Evolutionary conservation across 2,329 filamentous ascomycete species (phyloP), one percentile per base, ranked within the genome.

Genomic region (Monilinia fructigena): DNA sequence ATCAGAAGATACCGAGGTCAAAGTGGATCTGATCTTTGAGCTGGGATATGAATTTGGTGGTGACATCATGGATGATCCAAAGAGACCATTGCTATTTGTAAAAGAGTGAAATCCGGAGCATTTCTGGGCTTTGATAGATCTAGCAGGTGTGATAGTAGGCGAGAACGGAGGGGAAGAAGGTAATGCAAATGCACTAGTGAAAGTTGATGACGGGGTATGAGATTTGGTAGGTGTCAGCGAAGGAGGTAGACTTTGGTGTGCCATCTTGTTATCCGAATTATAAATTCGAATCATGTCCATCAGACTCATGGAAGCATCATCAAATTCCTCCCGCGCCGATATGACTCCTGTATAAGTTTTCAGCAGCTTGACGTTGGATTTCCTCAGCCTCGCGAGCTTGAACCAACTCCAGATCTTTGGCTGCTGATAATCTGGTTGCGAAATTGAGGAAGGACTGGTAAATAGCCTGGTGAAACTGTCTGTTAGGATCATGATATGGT

Each of bases 391-490:
- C 31, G 4, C 14, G 42, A 59, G 40, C 52, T 59, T 23, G 62
- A 42, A n/a, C 23, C 31, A 40, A 23, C 16, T 65, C 42, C 40
- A 52, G 63, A 26, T 48, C 8, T 28, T 38, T 53, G 26, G 23
- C 26, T 38, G 26, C 53, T 26, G 62, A 59, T 28, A 65, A 38
- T 38, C 66, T 62, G 12, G 42, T 18, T 38, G 55, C 35, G 23
- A 65, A 67, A 20, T 45, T 40, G n/a, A 65, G 35, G 61, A 67
- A 67, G 8, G 66, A 67, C 10, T 65, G 45, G 26, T 66, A 60
- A 23, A 67, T 59, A 2, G 54, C 48, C n/a, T 67, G 28, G 55
- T 67, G 66, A 20, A 65, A 40, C 7, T 58, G 40, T 18, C 63
- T 55, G 50, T 67, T 67, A 11, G 62, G 62, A 54, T 67, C 62